phyloP scores from a whole-genome alignment of 768 basidiomycete genomes.

The Solioccasus polychromus region DNA sequence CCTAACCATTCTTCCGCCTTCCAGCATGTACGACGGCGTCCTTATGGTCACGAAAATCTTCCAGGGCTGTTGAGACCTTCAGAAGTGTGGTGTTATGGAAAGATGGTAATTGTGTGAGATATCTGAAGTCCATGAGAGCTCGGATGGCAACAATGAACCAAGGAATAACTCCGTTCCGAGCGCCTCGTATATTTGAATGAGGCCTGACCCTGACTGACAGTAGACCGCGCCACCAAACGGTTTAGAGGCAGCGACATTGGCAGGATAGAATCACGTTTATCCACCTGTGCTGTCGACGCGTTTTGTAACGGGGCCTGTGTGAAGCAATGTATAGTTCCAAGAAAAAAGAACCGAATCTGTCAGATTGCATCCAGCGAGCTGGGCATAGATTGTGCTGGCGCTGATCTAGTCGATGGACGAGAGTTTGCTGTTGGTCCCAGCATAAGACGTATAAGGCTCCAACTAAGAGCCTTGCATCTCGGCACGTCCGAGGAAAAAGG shows the following conservation, averaged over 20 bases:
- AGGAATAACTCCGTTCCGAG: not conserved
- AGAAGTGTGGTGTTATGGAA: no score
- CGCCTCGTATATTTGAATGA: slow-evolving; percentile 7
- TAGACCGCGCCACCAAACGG: not conserved
- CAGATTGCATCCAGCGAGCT: slow-evolving; percentile 5
- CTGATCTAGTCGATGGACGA: slow-evolving; percentile 2
- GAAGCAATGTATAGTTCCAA: slow-evolving; percentile 6
- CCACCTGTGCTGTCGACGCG: slow-evolving; percentile 9
- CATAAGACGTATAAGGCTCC: slow-evolving; percentile 8
- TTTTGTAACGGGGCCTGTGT: not conserved
- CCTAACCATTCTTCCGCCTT: no score
- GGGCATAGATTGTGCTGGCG: slow-evolving; percentile 1
- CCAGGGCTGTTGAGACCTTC: no score
- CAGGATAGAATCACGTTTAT: slow-evolving; percentile 2
- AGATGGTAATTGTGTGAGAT: no score
- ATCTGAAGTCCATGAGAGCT: no score
- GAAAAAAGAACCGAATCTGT: slow-evolving; percentile 3
- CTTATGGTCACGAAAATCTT: no score
- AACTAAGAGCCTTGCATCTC: slow-evolving; percentile 3
- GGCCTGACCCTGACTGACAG: not conserved
- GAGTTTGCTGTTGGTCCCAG: slow-evolving; percentile 9
- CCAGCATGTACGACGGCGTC: no score
- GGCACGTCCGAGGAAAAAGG: slow-evolving; percentile 13
- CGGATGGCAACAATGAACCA: no score
- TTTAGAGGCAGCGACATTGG: not conserved